Percentiles rank a stretch among this genome's conserved stretches.
phyloP scores from a whole-genome alignment of 371 early-diverging fungal genomes.

The Entomophthora muscae region DNA sequence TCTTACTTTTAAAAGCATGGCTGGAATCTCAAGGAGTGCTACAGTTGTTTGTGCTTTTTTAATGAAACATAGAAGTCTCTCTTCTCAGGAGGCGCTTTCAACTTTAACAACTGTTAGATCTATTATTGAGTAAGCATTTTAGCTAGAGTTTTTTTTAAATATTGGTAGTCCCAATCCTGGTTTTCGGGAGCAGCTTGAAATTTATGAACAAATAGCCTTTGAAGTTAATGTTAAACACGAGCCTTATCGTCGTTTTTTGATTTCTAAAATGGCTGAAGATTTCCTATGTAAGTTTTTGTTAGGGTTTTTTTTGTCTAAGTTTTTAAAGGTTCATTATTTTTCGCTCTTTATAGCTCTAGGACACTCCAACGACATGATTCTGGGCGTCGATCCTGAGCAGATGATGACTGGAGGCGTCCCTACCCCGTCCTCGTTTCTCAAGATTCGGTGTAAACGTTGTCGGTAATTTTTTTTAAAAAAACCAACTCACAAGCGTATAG shows the following conservation, averaged over 20 bases:
- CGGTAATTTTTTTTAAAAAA: slow-evolving; percentile 20
- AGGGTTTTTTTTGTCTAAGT: neutral
- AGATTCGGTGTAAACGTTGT: slow-evolving; percentile 21
- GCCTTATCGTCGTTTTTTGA: slow-evolving; percentile 51
- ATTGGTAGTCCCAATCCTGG: slow-evolving; percentile 46
- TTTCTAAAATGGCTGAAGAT: slow-evolving; percentile 30
- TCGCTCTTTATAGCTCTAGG: slow-evolving; percentile 16
- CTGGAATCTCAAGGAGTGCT: slow-evolving; percentile 38
- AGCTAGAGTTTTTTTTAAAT: neutral
- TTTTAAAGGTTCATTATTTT: neutral
- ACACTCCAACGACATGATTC: slow-evolving; percentile 25
- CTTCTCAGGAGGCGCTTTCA: slow-evolving; percentile 28
- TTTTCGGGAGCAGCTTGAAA: slow-evolving; percentile 40
- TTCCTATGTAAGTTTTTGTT: slow-evolving; percentile 21
- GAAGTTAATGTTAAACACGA: slow-evolving; percentile 31
- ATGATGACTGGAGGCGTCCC: slow-evolving; percentile 5
- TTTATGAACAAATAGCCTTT: slow-evolving; percentile 38
- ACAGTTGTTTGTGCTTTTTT: slow-evolving; percentile 41
- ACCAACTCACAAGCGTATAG: slow-evolving; percentile 14
- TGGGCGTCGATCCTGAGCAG: slow-evolving; percentile 27
- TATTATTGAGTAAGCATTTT: slow-evolving; percentile 21
- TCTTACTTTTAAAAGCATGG: slow-evolving; percentile 17
- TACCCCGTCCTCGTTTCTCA: slow-evolving; percentile 8
- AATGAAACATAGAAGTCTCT: slow-evolving; percentile 31
- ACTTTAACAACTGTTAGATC: slow-evolving; percentile 27